phyloP scores from a whole-genome alignment of 2,329 filamentous ascomycete genomes.

The Neobulgaria alba region DNA sequence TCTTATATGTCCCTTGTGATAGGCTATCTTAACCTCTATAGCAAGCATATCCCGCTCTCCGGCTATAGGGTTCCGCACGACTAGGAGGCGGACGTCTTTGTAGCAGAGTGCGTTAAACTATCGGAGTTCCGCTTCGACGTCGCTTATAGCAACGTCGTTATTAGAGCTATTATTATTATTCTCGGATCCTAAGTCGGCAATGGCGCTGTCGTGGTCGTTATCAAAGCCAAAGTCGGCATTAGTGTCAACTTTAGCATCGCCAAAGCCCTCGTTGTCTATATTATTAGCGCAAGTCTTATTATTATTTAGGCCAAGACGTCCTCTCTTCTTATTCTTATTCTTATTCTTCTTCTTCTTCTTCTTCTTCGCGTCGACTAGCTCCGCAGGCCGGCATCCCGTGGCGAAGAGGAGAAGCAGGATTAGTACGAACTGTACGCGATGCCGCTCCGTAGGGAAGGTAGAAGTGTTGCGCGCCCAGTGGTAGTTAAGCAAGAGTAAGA shows the following conservation, averaged over 20 bases:
- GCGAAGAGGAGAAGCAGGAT: constrained; percentile 13
- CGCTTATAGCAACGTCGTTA: constrained; percentile 7
- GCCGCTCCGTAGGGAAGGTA: constrained; percentile 18
- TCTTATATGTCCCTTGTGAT: constrained; percentile 14
- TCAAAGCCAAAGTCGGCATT: constrained; percentile 6
- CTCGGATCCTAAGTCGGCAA: no score
- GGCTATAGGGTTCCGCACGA: constrained; percentile 8
- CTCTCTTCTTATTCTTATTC: no score
- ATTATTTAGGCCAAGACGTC: constrained; percentile 5
- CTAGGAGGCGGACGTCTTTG: constrained; percentile 7
- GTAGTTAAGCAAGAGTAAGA: constrained; percentile 12
- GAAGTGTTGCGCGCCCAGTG: constrained; percentile 15
- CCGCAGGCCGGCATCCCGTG: constrained; percentile 14
- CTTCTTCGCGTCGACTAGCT: constrained; percentile 19
- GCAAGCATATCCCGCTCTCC: constrained; percentile 10
- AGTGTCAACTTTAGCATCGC: constrained; percentile 4
- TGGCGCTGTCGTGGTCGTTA: no score
- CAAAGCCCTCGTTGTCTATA: constrained; percentile 4
- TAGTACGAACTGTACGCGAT: constrained; percentile 11
- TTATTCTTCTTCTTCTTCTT: constrained; percentile 3
- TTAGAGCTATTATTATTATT: constrained; percentile 4
- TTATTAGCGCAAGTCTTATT: constrained; percentile 2
- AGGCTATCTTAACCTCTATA: constrained; percentile 12
- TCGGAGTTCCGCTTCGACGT: constrained; percentile 2
- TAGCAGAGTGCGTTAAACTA: constrained; percentile 9